Evolutionary conservation across 805 yeast species (phyloP).

Genomic region (Komagataella ulmi): DNA sequence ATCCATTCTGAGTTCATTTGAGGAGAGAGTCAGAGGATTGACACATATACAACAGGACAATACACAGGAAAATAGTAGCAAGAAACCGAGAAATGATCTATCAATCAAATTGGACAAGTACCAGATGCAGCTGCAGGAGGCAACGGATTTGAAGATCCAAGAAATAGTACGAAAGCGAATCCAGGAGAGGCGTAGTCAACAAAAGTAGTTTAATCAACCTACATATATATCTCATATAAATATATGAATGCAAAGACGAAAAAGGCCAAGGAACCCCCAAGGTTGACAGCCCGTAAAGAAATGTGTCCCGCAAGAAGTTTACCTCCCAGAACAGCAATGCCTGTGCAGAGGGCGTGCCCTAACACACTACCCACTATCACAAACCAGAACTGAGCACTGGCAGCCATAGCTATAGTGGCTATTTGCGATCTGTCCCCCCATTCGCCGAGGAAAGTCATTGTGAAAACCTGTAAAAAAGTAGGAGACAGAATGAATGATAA

Average conservation of each 20-base stretch:
- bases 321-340: slow-evolving; percentile 89
- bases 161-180: background rate
- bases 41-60: slow-evolving; percentile 19
- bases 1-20: slow-evolving; percentile 25
- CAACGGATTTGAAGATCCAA: background rate
- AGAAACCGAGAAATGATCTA: slow-evolving; percentile 22
- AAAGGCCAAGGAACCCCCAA: slow-evolving; percentile 85
- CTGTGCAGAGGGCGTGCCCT: slow-evolving; percentile 84
- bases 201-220: background rate
- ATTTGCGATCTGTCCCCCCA: slow-evolving; percentile 99
- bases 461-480: slow-evolving; percentile 84
- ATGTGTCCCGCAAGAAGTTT: slow-evolving; percentile 79
- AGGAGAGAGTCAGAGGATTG: slow-evolving; percentile 23
- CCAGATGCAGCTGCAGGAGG: slow-evolving; percentile 1
- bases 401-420: slow-evolving; percentile 97
- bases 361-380: slow-evolving; percentile 80
- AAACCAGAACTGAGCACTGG: slow-evolving; percentile 84
- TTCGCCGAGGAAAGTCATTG: slow-evolving; percentile 94
- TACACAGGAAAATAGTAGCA: slow-evolving; percentile 28
- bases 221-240: slow-evolving; percentile 44
- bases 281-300: slow-evolving; percentile 81
- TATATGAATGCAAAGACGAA: slow-evolving; percentile 72
- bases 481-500: slow-evolving; percentile 67
- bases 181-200: background rate
- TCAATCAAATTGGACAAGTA: background rate